Conservation (phyloP, 176 grass and related monocot species). For the Aechmea fasciata region DNA sequence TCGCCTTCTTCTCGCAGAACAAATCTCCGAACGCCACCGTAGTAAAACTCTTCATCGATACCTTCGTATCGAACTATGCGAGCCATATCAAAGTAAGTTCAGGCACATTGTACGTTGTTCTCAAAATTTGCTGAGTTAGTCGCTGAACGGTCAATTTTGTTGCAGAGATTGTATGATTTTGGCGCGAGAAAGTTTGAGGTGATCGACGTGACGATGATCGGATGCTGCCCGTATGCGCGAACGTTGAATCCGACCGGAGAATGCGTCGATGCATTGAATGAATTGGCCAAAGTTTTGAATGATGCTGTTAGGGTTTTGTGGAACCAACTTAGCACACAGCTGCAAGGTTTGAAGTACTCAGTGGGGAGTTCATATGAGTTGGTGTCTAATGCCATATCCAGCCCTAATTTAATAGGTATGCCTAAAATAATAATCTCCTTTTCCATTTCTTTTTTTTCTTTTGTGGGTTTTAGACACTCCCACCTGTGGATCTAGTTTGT, state of each 20-base stretch:
- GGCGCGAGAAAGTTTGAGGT: conserved; percentile 58
- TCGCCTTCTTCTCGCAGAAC: conserved; percentile 41
- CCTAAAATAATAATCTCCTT: not conserved
- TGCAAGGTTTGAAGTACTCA: conserved; percentile 54
- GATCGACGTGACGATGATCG: conserved; percentile 36
- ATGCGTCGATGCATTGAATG: conserved; percentile 40
- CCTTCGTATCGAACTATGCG: conserved; percentile 41
- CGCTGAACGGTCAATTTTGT: not conserved
- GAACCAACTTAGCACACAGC: conserved; percentile 26
- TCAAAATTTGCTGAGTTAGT: not conserved
- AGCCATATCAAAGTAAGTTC: conserved; percentile 44
- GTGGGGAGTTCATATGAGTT: conserved; percentile 49
- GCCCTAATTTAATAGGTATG: conserved; percentile 31
- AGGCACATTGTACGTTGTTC: not conserved
- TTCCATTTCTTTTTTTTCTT: too few relatives aligned
- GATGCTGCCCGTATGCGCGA: conserved; percentile 41
- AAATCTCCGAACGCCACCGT: conserved; percentile 23
- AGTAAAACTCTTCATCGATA: conserved; percentile 30
- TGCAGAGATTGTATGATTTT: conserved; percentile 44
- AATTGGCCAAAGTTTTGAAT: conserved; percentile 40
- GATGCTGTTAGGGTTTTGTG: conserved; percentile 31
- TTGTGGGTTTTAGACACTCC: too few relatives aligned
- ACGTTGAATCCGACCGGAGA: conserved; percentile 23
- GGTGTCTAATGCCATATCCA: conserved; percentile 27
- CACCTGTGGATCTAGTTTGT: too few relatives aligned